Evolutionary conservation across 2,329 filamentous ascomycete genomes (phyloP), one percentile per base, ranked within the genome.

Genomic region (Dryadomyces sulphureus): DNA sequence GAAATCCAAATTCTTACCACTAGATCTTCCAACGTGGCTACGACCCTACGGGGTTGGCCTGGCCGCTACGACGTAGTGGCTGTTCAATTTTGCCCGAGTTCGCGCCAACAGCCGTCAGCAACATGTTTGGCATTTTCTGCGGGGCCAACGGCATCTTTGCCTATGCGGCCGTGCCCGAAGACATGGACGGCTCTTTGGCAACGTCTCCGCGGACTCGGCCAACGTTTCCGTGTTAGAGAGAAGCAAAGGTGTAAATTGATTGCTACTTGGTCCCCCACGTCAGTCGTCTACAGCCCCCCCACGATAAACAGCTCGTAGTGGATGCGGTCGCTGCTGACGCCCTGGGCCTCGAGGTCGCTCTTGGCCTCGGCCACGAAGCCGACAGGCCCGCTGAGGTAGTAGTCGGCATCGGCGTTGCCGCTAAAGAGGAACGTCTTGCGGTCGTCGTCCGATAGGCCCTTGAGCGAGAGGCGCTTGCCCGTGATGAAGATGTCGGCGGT

Each of bases 371-470:
- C 54, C 84, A 89, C 89, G 66, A 87, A 89, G 7, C 59, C 57
- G 49, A 70, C 68, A 0, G 84, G 83, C 0, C 84, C 84, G 56
- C 84, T 89, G 45, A 85, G 63, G 54, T 75, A 88, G 59, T 87
- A 89, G 55, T 78, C 66, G 0, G 84, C 68, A 38, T 62, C 62
- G 1, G 60, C 43, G 53, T 81, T 65, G 19, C 66, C 62, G 1
- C 79, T 57, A 52, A 70, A 75, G n/a, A 89, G 62, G 40, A 74
- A 65, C 1, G 62, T 56, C 8, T 72, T 64, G 21, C 61, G 58
- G 51, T 74, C 68, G 34, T 85, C 57, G 46, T 66, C 68, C 27
- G 64, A 60, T n/a, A 88, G 58, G 48, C 77, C 67, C 8, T 64
- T 61, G 53, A 75, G 67, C 48, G 81, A 62, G 58, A 79, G 84